A percentile compares a stretch with the other conserved stretches of the same genome.
phyloP scores from a whole-genome alignment of 441 rosid genomes.

The Pelargonium fulgidum region DNA sequence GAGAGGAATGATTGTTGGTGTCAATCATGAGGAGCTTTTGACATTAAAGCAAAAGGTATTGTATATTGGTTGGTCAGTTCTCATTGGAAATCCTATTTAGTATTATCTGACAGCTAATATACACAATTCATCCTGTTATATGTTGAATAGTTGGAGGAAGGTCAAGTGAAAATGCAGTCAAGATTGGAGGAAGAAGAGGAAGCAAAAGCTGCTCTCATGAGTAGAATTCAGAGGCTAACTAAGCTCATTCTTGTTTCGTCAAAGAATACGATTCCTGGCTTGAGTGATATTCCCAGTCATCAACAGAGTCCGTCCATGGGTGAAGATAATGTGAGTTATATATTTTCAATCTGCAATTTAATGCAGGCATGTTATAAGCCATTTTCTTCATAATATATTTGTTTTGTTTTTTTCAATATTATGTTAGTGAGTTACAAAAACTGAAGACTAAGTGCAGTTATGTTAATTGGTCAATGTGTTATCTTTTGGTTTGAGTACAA shows the following conservation, averaged over 20 bases:
- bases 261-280: constrained; percentile 71
- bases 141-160: constrained; percentile 76
- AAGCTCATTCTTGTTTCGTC: constrained; percentile 98
- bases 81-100: background rate
- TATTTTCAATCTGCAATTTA: background rate
- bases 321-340: constrained; percentile 63
- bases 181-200: constrained; percentile 99
- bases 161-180: constrained; percentile 99
- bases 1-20: constrained; percentile 74
- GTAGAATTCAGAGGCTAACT: constrained; percentile 95
- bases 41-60: constrained; percentile 84
- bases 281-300: constrained; percentile 57
- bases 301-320: constrained; percentile 59
- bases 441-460: background rate
- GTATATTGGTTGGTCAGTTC: background rate
- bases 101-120: background rate
- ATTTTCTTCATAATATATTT: background rate
- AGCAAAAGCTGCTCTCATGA: constrained; percentile 99
- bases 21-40: constrained; percentile 88
- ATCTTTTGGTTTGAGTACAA: background rate
- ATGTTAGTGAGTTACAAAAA: background rate
- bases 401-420: background rate
- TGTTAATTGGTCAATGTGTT: background rate
- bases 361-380: background rate
- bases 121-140: constrained; percentile 15